Evolutionary conservation across 78 protist genomes (phyloP), one percentile per base, ranked within the genome.

Genomic region (Bigelowiella natans): DNA sequence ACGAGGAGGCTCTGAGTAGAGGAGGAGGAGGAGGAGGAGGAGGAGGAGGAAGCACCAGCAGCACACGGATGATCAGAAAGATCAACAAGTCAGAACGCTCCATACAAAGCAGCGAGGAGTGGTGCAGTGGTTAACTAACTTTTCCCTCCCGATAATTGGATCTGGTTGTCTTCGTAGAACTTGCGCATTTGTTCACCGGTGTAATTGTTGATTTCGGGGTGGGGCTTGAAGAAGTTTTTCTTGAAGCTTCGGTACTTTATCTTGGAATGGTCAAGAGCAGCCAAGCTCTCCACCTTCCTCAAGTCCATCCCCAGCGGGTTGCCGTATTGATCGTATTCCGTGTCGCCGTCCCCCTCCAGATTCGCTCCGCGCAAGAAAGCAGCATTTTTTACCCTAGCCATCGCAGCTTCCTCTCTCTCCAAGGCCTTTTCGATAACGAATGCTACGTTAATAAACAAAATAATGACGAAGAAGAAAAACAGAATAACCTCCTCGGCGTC

Each of bases 381-480:
- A 51, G 34, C 73, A 51, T 26, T 51, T n/a, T 88, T 36, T 2
- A 1, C 1, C 95, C 82, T 0, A 97, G 39, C 30, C 91, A 95
- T 0, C 84, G 88, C 30, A 95, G 95, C 39, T 95, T 97, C 0
- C 94, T 88, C 94, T 96, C 97, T 63, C n/a, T n/a, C n/a, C n/a
- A n/a, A 98, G 95, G 82, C 90, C 36, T 86, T 95, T 95, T 3
- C 95, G 89, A 63, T 97, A 95, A 2, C 90, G 94, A 3, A 36
- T 40, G 93, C 97, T 51, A 18, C 82, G 34, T 18, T 51, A 11
- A 51, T 51, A 11, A 51, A 28, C 82, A 51, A 28, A 51, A 18
- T 51, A 51, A 18, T 18, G 82, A n/a, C n/a, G n/a, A n/a, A n/a
- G n/a, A n/a, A n/a, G n/a, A n/a, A n/a, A n/a, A n/a, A n/a, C n/a